Evolutionary conservation across 495 filamentous ascomycete species (phyloP).

Genomic region (Bacidia gigantensis): DNA sequence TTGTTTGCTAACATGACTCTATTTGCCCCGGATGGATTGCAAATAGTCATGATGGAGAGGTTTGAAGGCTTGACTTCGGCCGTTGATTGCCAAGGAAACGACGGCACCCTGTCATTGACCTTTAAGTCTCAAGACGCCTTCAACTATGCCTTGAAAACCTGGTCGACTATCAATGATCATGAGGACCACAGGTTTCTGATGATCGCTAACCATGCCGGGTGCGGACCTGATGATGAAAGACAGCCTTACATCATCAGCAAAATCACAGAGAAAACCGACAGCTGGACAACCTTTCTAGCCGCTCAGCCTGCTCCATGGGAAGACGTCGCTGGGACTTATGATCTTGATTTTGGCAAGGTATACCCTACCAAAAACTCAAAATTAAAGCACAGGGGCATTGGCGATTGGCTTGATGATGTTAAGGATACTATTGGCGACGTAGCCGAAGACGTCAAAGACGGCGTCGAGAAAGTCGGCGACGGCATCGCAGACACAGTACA

Average conservation of each 20-base stretch:
- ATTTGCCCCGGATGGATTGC: background rate
- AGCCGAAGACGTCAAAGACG: background rate
- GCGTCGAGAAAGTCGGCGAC: background rate
- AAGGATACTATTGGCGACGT: background rate
- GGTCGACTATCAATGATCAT: background rate
- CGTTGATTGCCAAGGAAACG: background rate
- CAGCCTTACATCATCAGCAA: background rate
- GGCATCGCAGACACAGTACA: background rate
- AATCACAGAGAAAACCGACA: background rate
- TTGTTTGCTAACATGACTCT: background rate
- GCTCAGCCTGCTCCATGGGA: background rate
- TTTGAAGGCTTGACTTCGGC: background rate
- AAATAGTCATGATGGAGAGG: background rate
- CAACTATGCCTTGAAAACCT: background rate
- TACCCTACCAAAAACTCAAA: conserved; percentile 9
- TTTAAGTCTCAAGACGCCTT: background rate
- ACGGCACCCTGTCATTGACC: background rate
- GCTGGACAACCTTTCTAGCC: background rate
- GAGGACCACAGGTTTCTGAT: background rate
- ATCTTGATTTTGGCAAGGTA: conserved; percentile 25
- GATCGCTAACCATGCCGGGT: background rate
- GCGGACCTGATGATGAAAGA: background rate
- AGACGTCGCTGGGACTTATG: background rate
- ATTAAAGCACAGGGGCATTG: conserved; percentile 8
- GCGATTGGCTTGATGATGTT: background rate